These are phyloP conservation scores for Corynespora cassiicola DNA, from an alignment of 2,329 filamentous ascomycete genomes.

Conservation along the genomic window DNA sequence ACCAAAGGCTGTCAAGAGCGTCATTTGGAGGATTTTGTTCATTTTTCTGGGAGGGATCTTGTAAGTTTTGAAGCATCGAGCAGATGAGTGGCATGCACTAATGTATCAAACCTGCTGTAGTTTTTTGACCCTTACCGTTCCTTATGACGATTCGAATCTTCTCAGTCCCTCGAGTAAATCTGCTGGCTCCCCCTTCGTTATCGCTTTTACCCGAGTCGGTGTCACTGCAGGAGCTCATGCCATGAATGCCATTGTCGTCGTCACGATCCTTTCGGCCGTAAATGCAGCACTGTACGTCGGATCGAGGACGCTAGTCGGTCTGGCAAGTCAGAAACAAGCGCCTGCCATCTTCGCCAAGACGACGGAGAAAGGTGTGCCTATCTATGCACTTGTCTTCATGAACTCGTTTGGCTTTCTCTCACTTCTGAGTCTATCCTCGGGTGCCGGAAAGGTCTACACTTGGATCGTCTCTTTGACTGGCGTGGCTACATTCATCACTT, in stretches of 20 bases:
- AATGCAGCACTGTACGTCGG: conserved; percentile 77
- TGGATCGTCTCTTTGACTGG: too few relatives aligned
- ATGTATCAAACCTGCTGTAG: too few relatives aligned
- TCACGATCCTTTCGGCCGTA: conserved; percentile 8
- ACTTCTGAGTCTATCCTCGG: too few relatives aligned
- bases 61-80: too few relatives aligned
- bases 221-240: too few relatives aligned
- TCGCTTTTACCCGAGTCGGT: not conserved
- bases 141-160: conserved; percentile 6
- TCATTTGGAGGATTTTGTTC: conserved; percentile 20
- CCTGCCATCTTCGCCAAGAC: too few relatives aligned
- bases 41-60: conserved; percentile 17
- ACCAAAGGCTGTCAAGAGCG: conserved; percentile 11
- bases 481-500: too few relatives aligned
- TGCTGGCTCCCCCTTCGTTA: not conserved
- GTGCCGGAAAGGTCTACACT: too few relatives aligned
- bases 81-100: too few relatives aligned
- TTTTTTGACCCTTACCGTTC: conserved; percentile 2
- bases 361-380: too few relatives aligned
- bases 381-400: too few relatives aligned
- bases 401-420: conserved; percentile 5
- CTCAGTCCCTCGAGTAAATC: conserved; percentile 1
- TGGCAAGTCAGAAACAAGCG: conserved; percentile 79
- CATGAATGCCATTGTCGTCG: conserved; percentile 11
- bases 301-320: conserved; percentile 85